Base-by-base conservation (phyloP, 495 filamentous ascomycete genomes). In the Daldinia grandis region DNA sequence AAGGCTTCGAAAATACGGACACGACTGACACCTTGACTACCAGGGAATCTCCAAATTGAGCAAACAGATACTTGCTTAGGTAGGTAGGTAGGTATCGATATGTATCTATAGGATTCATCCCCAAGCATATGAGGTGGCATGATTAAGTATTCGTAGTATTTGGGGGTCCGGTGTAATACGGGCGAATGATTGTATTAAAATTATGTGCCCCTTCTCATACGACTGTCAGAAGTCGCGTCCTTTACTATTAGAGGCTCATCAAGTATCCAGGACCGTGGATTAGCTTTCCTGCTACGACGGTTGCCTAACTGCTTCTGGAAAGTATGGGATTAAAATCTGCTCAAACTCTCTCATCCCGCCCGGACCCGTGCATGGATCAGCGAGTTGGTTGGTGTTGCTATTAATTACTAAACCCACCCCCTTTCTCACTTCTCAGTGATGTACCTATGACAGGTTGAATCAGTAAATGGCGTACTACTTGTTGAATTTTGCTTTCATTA, bases 301-400 rank as follows among this genome's bases (percentile, higher is more conserved):
- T 35, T 12, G 30, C 9, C 50, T 68, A 57, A 50, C 65, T 57
- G 37, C 28, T 62, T 68, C 30, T 49, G 58, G 65, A 62, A 67
- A 62, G 19, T 50, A 30, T 49, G 19, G 65, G 65, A 68, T 56
- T 31, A 50, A 61, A 67, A 68, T 68, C 65, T 68, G 65, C 65
- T 68, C 65, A 68, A 68, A 68, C 65, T 37, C 40, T 38, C 65
- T 62, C 65, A 68, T 6, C 3, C 56, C 21, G n/a, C n/a, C 47
- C 49, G 12, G n/a, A 33, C 56, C 12, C 50, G 31, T 6, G 35
- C 35, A 61, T 58, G 64, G 51, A 12, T 58, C 30, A 21, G 31
- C 28, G 57, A 40, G n/a, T 47, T 38, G 28, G 24, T 9, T n/a
- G 58, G 30, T 12, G 12, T 25, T 57, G 0, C 10, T 9, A 25